Percentiles rank a stretch among this genome's conserved stretches.
phyloP scores from a whole-genome alignment of 257 asterid genomes.

The Apocynum venetum region DNA sequence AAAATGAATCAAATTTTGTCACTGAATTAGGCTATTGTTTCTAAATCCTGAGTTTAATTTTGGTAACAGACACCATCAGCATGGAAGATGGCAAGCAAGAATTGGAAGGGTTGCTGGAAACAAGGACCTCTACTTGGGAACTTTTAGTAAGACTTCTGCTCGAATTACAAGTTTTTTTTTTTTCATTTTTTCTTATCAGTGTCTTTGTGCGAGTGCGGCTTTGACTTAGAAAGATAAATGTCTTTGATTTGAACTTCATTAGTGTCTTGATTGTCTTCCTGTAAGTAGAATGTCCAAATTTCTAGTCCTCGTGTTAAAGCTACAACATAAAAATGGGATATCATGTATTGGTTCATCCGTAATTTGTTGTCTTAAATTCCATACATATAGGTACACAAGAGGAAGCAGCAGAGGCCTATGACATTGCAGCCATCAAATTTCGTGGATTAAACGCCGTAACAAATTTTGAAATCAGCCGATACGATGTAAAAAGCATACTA shows the following conservation, averaged over 20 bases:
- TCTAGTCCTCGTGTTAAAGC: too few species aligned
- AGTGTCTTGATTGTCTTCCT: too few species aligned
- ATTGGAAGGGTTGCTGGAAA: conserved; percentile 96
- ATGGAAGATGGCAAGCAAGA: conserved; percentile 97
- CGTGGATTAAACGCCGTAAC: conserved; percentile 81
- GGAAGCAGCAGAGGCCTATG: conserved; percentile 95
- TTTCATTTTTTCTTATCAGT: not conserved
- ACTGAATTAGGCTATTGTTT: too few species aligned
- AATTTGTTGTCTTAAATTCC: not conserved
- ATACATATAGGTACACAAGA: conserved; percentile 61
- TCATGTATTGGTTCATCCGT: too few species aligned
- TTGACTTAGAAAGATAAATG: too few species aligned
- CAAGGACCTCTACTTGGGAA: conserved; percentile 87
- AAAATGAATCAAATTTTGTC: too few species aligned
- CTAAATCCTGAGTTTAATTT: not conserved
- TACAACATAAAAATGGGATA: too few species aligned
- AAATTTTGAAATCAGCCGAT: conserved; percentile 71
- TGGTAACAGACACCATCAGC: conserved; percentile 71
- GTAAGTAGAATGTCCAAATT: too few species aligned
- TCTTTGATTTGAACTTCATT: too few species aligned
- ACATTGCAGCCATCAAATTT: conserved; percentile 87
- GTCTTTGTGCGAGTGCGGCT: too few species aligned
- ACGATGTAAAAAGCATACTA: conserved; percentile 76
- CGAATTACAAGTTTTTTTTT: too few species aligned
- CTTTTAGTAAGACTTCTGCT: conserved; percentile 56